Evolutionary conservation across 139 green algal genomes (phyloP), one percentile per base, ranked within the genome.

Genomic region (Picochlorum sp.): DNA sequence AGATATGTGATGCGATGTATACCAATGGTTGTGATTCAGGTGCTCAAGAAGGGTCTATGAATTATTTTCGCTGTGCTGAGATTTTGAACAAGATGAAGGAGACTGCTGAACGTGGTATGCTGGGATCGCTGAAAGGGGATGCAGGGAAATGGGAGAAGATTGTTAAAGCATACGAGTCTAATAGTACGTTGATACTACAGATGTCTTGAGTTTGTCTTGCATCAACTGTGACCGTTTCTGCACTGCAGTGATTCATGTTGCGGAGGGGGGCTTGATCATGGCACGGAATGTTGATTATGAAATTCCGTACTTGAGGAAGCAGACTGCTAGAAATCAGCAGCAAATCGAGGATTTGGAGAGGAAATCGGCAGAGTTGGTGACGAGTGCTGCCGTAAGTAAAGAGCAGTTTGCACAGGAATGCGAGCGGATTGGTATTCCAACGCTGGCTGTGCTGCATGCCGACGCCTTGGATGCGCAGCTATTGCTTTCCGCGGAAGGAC

Each of bases 211-310:
- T 26, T 49, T 49, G 23, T 26, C 50, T 11, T 11, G 46, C 72
- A 88, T 80, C 7, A 11, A 9, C 34, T 11, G 8, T 41, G 8
- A 41, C 34, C 34, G 1, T 54, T 6, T 20, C 11, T 54, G 47
- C 47, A 21, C 15, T 54, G 47, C 47, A 54, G 47, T 71, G n/a
- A 54, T 92, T 3, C 80, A 79, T 44, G 62, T 92, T 49, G 87
- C 79, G 1, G 87, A 92, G 51, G 80, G 74, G 10, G 80, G 74
- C 0, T 70, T 78, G 34, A 73, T 69, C 2, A 62, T 94, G 58
- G 37, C 76, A 0, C 74, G 85, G 44, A 86, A 87, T 64, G 82
- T 79, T 7, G 86, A 94, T 64, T 92, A 81, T 61, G 87, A 94
- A 50, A 76, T 90, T 2, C 87, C 87, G 0, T 89, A 77, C 34